Percentiles rank a stretch among this genome's conserved stretches.
phyloP scores from a whole-genome alignment of 1,139 yeast species.

The Sugiyamaella novakii region DNA sequence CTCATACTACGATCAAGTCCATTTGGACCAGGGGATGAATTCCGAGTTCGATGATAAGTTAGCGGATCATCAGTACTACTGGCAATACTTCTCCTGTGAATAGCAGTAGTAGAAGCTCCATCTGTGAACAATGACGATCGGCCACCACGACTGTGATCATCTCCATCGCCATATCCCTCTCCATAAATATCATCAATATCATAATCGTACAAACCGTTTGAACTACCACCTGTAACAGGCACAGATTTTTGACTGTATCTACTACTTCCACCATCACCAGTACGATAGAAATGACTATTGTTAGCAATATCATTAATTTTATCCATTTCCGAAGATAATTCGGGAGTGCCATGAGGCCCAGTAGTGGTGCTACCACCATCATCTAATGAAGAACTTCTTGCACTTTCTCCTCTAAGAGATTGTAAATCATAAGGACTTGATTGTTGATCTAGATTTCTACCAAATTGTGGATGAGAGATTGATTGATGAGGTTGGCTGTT shows the following conservation, averaged over 20 bases:
- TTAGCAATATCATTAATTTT: slow-evolving; percentile 11
- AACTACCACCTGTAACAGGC: not conserved
- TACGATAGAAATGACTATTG: slow-evolving; percentile 17
- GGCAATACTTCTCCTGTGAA: slow-evolving; percentile 12
- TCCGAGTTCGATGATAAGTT: slow-evolving; percentile 7
- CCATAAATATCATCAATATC: slow-evolving; percentile 4
- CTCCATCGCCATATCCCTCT: not conserved
- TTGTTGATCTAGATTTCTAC: not conserved
- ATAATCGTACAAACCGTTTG: slow-evolving; percentile 7
- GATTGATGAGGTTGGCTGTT: slow-evolving; percentile 5
- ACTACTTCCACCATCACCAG: slow-evolving; percentile 10
- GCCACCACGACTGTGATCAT: slow-evolving; percentile 4
- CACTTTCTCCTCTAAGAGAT: slow-evolving; percentile 1
- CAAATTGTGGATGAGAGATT: slow-evolving; percentile 1
- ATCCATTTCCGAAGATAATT: not conserved
- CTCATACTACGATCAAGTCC: slow-evolving; percentile 1
- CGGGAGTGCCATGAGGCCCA: no score
- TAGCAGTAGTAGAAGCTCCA: slow-evolving; percentile 14
- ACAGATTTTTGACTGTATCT: slow-evolving; percentile 10
- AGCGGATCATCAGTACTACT: slow-evolving; percentile 13
- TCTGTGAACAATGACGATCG: slow-evolving; percentile 5
- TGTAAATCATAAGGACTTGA: slow-evolving; percentile 9
- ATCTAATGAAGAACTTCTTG: slow-evolving; percentile 5
- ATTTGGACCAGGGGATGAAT: slow-evolving; percentile 5
- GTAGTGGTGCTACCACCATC: slow-evolving; percentile 13